phyloP scores from a whole-genome alignment of 75 land plant species.

The Pinus tabuliformis region DNA sequence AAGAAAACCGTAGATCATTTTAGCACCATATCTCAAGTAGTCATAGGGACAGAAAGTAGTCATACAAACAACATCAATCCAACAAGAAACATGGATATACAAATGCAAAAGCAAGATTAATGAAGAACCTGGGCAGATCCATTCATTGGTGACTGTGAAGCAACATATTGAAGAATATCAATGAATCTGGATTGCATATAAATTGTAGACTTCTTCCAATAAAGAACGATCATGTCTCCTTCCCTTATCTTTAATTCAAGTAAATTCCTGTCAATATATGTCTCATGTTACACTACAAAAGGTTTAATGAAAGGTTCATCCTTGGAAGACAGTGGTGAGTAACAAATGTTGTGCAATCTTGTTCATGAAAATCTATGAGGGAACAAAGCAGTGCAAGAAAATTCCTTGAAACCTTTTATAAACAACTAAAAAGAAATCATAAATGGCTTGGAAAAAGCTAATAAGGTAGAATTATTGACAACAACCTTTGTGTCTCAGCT shows the following conservation, averaged over 20 bases:
- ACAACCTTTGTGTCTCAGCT: too few relatives aligned
- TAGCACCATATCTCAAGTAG: neutral
- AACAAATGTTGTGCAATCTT: neutral
- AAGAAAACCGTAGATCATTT: too few relatives aligned
- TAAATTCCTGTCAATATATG: constrained; percentile 82
- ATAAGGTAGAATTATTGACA: constrained; percentile 8
- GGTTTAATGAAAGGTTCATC: constrained; percentile 76
- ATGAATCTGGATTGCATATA: constrained; percentile 65
- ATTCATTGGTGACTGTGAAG: constrained; percentile 62
- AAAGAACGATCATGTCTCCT: constrained; percentile 56
- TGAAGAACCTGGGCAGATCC: constrained; percentile 34
- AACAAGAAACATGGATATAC: neutral
- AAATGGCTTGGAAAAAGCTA: too few relatives aligned
- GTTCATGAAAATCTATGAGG: neutral
- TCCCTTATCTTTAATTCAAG: constrained; percentile 72
- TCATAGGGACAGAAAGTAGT: neutral
- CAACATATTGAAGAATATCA: constrained; percentile 77
- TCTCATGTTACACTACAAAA: constrained; percentile 69
- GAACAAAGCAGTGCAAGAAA: neutral
- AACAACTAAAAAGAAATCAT: too few relatives aligned
- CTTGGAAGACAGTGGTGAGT: constrained; percentile 27
- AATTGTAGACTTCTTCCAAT: constrained; percentile 58
- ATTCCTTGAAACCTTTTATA: neutral
- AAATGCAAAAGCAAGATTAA: neutral
- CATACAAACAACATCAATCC: neutral